phyloP scores from a whole-genome alignment of 2,329 filamentous ascomycete genomes.

The Aspergillus clavatus region DNA sequence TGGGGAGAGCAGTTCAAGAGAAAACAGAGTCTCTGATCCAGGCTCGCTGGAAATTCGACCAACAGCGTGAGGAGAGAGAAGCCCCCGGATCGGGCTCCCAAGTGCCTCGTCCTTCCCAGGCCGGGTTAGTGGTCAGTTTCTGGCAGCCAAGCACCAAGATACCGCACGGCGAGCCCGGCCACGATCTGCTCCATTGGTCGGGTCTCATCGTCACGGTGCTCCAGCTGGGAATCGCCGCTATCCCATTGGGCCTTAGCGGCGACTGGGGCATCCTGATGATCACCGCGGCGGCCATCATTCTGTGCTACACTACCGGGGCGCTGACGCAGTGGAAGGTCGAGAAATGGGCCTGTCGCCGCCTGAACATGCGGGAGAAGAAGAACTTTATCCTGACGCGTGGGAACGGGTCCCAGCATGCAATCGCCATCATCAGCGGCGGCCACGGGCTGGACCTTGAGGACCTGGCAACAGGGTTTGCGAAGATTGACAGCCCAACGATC shows the following conservation, averaged over 20 bases:
- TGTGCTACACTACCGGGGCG: slow-evolving; percentile 33
- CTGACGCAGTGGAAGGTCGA: slow-evolving; percentile 43
- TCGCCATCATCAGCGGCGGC: slow-evolving; percentile 35
- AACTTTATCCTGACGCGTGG: slow-evolving; percentile 37
- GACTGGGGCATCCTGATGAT: slow-evolving; percentile 43
- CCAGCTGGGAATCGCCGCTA: slow-evolving; percentile 32
- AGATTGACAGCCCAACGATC: slow-evolving; percentile 9
- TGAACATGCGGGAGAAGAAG: slow-evolving; percentile 18
- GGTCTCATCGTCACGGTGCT: slow-evolving; percentile 19
- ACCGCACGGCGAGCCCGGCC: slow-evolving; percentile 8
- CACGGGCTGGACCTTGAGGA: slow-evolving; percentile 42
- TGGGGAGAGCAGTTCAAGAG: slow-evolving; percentile 5
- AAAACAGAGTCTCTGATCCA: slow-evolving; percentile 11
- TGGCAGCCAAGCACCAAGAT: neutral
- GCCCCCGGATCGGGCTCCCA: neutral
- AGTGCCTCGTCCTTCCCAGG: slow-evolving; percentile 18
- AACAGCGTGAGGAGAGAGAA: neutral
- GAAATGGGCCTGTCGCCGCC: slow-evolving; percentile 39
- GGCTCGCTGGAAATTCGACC: slow-evolving; percentile 9
- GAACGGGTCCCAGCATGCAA: slow-evolving; percentile 39
- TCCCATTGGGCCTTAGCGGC: slow-evolving; percentile 27
- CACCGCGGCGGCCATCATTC: slow-evolving; percentile 34
- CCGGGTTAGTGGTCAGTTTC: neutral
- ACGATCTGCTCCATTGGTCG: slow-evolving; percentile 22
- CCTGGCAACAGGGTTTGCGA: slow-evolving; percentile 28